These are phyloP conservation scores for Malus hybrid DNA, from an alignment of 331 rosid species.

Conservation along the genomic window DNA sequence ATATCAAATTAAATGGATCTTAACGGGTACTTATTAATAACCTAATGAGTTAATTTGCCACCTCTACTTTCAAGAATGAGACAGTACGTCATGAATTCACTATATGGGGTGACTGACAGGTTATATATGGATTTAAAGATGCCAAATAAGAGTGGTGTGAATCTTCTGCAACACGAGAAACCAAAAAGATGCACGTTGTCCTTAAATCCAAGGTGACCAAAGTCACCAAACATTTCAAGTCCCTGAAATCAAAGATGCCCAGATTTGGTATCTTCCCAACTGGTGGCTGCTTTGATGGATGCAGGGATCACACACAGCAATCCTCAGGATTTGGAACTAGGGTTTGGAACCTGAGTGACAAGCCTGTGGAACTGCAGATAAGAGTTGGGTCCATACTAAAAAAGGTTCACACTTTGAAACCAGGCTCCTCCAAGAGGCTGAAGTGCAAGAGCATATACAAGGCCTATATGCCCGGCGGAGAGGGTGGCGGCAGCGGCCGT, in stretches of 20 bases:
- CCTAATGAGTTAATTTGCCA: too few relatives aligned
- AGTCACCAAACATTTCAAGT: slow-evolving; percentile 18
- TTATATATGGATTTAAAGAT: background rate
- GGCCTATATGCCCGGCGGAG: slow-evolving; percentile 58
- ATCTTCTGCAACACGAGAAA: slow-evolving; percentile 2
- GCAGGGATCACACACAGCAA: slow-evolving; percentile 56
- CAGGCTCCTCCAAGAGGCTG: slow-evolving; percentile 79
- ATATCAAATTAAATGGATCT: too few relatives aligned
- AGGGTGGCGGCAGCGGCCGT: slow-evolving; percentile 20
- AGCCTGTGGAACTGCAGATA: slow-evolving; percentile 80
- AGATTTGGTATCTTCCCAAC: slow-evolving; percentile 35
- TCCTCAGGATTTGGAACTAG: slow-evolving; percentile 72
- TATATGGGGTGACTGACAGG: background rate
- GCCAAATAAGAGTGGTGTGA: background rate
- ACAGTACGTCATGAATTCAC: background rate
- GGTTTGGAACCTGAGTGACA: slow-evolving; percentile 86
- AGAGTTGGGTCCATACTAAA: slow-evolving; percentile 90
- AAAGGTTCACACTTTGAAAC: slow-evolving; percentile 71
- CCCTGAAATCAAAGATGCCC: slow-evolving; percentile 38
- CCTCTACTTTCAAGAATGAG: background rate
- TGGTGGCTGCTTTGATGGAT: slow-evolving; percentile 76
- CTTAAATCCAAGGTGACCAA: slow-evolving; percentile 22
- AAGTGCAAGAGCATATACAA: slow-evolving; percentile 81
- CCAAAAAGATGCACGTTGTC: slow-evolving; percentile 14
- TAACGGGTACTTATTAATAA: too few relatives aligned